A percentile compares a stretch with the other conserved stretches of the same genome.
Evolutionary conservation across 805 yeast genomes (phyloP).

Genomic region (Saccharomycopsis sp.): DNA sequence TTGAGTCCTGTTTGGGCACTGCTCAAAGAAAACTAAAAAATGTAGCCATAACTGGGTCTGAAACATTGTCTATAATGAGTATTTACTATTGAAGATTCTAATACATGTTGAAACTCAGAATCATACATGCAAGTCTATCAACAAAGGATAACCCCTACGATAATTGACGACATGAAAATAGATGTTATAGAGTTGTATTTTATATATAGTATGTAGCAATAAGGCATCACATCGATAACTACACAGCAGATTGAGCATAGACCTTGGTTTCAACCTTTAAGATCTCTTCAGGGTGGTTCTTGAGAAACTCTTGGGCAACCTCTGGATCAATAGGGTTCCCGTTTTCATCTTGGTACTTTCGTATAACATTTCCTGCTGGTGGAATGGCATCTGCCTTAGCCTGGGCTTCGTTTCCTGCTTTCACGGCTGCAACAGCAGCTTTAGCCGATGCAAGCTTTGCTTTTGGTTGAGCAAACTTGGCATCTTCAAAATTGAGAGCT

Average conservation of each 20-base stretch:
- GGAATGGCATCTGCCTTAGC: not conserved
- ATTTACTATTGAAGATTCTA: too few relatives aligned
- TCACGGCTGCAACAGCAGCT: not conserved
- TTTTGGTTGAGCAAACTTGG: not conserved
- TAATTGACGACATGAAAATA: too few relatives aligned
- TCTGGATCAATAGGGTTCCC: constrained; percentile 33
- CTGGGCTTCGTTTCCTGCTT: not conserved
- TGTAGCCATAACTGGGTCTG: too few relatives aligned
- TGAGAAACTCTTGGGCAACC: constrained; percentile 24
- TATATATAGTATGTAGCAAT: too few relatives aligned
- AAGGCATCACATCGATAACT: not conserved
- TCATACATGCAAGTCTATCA: too few relatives aligned
- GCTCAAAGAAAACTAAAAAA: too few relatives aligned
- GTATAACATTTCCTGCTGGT: constrained; percentile 8
- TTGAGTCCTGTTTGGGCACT: too few relatives aligned
- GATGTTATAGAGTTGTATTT: too few relatives aligned
- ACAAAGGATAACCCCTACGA: too few relatives aligned
- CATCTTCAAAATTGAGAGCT: not conserved
- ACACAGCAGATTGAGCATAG: not conserved
- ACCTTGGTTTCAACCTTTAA: constrained; percentile 20
- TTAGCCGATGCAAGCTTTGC: not conserved
- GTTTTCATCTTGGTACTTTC: constrained; percentile 31
- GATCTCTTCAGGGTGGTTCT: constrained; percentile 20
- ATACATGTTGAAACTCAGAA: too few relatives aligned
- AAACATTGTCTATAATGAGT: too few relatives aligned